A percentile compares a stretch with the other conserved stretches of the same genome.
phyloP scores from a whole-genome alignment of 2,329 filamentous ascomycete species.

The Curvularia sp. region DNA sequence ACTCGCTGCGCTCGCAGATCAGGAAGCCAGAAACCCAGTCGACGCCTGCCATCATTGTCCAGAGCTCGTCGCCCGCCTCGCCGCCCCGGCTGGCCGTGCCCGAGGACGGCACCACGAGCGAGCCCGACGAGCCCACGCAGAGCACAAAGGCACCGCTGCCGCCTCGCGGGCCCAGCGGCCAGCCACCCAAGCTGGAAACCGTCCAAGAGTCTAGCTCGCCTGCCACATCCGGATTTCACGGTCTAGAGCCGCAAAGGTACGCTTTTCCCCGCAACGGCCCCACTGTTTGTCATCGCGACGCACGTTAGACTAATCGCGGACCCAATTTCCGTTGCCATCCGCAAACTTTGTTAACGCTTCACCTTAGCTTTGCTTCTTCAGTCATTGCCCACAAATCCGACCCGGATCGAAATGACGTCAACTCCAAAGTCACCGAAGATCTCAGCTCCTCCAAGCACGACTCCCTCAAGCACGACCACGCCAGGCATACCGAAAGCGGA shows the following conservation, averaged over 20 bases:
- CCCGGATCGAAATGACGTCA: slow-evolving; percentile 53
- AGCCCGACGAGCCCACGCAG: slow-evolving; percentile 48
- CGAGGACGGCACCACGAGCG: slow-evolving; percentile 41
- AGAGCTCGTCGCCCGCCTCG: slow-evolving; percentile 53
- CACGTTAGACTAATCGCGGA: slow-evolving; percentile 27
- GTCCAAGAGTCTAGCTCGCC: slow-evolving; percentile 85
- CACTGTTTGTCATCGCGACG: slow-evolving; percentile 40
- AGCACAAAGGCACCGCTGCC: slow-evolving; percentile 48
- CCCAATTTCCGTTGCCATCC: slow-evolving; percentile 27
- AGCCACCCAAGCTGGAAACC: slow-evolving; percentile 75
- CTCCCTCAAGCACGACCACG: slow-evolving; percentile 49
- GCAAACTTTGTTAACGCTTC: slow-evolving; percentile 30
- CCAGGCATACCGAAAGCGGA: slow-evolving; percentile 62
- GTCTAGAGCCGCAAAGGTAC: slow-evolving; percentile 42
- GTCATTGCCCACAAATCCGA: slow-evolving; percentile 35
- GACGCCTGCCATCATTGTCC: slow-evolving; percentile 55
- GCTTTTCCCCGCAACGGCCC: slow-evolving; percentile 38
- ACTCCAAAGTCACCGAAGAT: slow-evolving; percentile 58
- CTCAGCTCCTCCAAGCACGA: slow-evolving; percentile 52
- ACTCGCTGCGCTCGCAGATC: slow-evolving; percentile 51
- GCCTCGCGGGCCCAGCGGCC: slow-evolving; percentile 63
- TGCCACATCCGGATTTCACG: slow-evolving; percentile 66
- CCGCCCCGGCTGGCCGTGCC: slow-evolving; percentile 40
- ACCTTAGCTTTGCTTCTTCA: slow-evolving; percentile 29
- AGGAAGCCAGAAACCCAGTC: slow-evolving; percentile 41